Base-by-base conservation (phyloP, 148 eudicot species). In the Agrostemma githago region DNA sequence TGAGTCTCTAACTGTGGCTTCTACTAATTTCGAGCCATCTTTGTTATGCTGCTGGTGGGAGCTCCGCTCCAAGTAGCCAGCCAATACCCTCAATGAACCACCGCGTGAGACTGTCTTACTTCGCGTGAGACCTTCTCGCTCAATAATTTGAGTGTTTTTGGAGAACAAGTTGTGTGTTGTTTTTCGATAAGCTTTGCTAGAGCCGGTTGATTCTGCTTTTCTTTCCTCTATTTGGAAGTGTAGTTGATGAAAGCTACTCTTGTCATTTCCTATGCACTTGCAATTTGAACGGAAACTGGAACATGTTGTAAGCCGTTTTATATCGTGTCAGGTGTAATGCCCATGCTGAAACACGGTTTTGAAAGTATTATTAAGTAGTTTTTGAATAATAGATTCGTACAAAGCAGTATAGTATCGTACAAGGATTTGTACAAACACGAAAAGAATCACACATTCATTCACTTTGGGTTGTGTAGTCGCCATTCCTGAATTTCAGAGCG, bases 401-500 rank as follows among this genome's bases (percentile, higher is more conserved):
- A 26, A 26, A n/a, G n/a, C n/a, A n/a, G n/a, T n/a, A n/a, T n/a
- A n/a, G n/a, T n/a, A n/a, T 26, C 34, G 34, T 26, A 26, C 34
- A 26, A 26, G 34, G 34, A 26, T 26, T 26, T 26, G 34, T 26
- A 26, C 34, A 26, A 26, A 26, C 34, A 26, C 34, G 34, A 26
- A 26, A 26, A 26, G 34, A 26, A 26, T 26, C 34, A 26, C 34
- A 26, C 34, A 26, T 26, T 26, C 34, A 51, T 51, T 15, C 3
- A 8, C 16, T 10, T 51, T 15, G 56, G 14, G 14, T 76, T 74
- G 19, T 80, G 85, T 68, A 82, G 91, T 57, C 72, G 81, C 89
- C 91, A 87, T 78, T 92, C 97, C 61, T 85, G 92, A 75, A 90
- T 92, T 2, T 93, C 91, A 75, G 97, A 92, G 6, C 97, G 97